These are phyloP conservation scores for Neonectria punicea DNA, from an alignment of 2,329 filamentous ascomycete species.

Conservation along the genomic window DNA sequence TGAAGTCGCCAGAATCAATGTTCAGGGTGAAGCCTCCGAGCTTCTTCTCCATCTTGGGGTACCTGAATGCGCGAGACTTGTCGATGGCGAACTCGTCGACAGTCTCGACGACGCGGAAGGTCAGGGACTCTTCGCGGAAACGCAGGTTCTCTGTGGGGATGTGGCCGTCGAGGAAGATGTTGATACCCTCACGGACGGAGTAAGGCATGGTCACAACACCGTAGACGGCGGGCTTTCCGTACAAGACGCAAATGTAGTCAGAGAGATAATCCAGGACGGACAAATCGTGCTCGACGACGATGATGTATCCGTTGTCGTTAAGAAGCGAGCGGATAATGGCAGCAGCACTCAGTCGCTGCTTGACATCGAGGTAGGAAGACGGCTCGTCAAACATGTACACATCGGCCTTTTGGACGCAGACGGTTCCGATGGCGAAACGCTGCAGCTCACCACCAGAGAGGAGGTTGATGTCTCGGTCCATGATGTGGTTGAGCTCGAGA, in stretches of 20 bases:
- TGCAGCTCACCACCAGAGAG: constrained; percentile 98
- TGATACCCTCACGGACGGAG: constrained; percentile 98
- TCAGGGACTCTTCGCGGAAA: constrained; percentile 96
- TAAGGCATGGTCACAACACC: constrained; percentile 96
- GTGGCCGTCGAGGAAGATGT: constrained; percentile 98
- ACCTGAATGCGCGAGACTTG: constrained; percentile 84
- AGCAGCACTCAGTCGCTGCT: constrained; percentile 94
- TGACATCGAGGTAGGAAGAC: constrained; percentile 98
- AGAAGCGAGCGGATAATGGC: constrained; percentile 92
- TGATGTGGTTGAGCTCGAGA: constrained; percentile 88
- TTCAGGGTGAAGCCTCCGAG: constrained; percentile 87
- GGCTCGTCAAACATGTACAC: constrained; percentile 99
- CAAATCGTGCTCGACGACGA: constrained; percentile 99
- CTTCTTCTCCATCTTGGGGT: constrained; percentile 93
- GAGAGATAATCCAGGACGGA: constrained; percentile 98
- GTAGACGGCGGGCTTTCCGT: constrained; percentile 94
- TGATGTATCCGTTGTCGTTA: constrained; percentile 91
- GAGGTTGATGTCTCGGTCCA: constrained; percentile 88
- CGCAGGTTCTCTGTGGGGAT: constrained; percentile 98
- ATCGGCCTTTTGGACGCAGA: constrained; percentile 95
- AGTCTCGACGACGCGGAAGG: constrained; percentile 92
- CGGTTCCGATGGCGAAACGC: constrained; percentile 95
- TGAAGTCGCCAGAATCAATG: constrained; percentile 87
- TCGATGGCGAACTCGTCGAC: constrained; percentile 89
- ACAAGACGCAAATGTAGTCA: constrained; percentile 97